Percentiles rank a stretch among this genome's conserved stretches.
Conservation (phyloP, 2,329 filamentous ascomycete genomes). For the Sclerotinia nivalis region DNA sequence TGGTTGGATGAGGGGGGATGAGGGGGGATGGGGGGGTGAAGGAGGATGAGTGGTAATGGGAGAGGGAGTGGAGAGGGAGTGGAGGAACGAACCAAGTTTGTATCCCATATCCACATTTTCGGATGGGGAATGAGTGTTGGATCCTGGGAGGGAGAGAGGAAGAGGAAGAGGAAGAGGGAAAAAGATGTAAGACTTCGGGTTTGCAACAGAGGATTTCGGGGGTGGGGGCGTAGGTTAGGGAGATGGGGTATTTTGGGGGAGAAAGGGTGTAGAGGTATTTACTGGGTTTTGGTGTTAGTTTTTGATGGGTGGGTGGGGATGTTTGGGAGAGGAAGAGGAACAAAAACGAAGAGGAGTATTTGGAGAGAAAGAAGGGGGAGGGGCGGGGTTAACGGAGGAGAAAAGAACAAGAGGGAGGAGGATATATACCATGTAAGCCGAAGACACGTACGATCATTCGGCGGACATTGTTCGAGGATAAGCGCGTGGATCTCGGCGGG, state of each 20-base stretch:
- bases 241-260: constrained; percentile 16
- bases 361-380: no score
- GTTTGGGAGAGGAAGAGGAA: no score
- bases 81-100: not conserved
- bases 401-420: constrained; percentile 25
- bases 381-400: not conserved
- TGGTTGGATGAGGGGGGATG: not conserved
- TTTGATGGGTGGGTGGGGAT: not conserved
- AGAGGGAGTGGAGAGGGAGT: no score
- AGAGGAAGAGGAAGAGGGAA: not conserved
- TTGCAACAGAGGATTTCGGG: constrained; percentile 23
- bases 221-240: constrained; percentile 26
- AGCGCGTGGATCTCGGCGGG: constrained; percentile 36
- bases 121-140: not conserved
- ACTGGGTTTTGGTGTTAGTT: constrained; percentile 6
- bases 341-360: no score
- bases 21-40: no score
- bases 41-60: not conserved
- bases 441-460: constrained; percentile 36
- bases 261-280: constrained; percentile 35
- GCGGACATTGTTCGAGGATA: constrained; percentile 31
- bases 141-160: not conserved
- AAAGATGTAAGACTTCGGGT: not conserved
- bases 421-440: constrained; percentile 37
- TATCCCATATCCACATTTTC: not conserved